A percentile compares a stretch with the other conserved stretches of the same genome.
Conservation (phyloP, 2,329 filamentous ascomycete genomes). For the Nothophoma quercina region DNA sequence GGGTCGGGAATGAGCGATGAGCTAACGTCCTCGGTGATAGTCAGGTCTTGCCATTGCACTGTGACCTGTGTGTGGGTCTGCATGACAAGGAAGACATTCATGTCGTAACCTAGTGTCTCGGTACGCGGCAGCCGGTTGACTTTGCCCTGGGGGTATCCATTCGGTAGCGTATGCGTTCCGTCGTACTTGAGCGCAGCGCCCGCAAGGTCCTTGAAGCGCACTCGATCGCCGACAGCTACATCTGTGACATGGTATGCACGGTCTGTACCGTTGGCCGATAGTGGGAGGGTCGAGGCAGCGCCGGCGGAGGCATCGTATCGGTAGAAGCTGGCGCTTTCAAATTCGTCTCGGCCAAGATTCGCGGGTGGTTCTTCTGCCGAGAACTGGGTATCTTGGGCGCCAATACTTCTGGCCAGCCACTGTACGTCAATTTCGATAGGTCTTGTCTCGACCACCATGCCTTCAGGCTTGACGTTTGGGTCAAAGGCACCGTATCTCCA, state of each 20-base stretch:
- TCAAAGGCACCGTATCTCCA: constrained; percentile 63
- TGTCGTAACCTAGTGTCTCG: constrained; percentile 62
- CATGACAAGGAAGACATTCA: constrained; percentile 64
- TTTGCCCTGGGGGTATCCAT: constrained; percentile 49
- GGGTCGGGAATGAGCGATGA: constrained; percentile 58
- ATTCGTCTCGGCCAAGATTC: constrained; percentile 47
- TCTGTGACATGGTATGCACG: constrained; percentile 48
- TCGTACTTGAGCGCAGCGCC: constrained; percentile 62
- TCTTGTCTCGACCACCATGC: constrained; percentile 61
- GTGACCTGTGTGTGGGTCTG: constrained; percentile 58
- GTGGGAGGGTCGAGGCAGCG: constrained; percentile 31
- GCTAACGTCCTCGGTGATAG: constrained; percentile 56
- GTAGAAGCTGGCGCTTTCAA: constrained; percentile 53
- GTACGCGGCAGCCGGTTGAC: constrained; percentile 56
- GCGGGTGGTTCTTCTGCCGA: constrained; percentile 42
- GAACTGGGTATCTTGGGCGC: constrained; percentile 25
- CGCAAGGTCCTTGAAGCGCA: constrained; percentile 63
- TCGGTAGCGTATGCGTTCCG: constrained; percentile 34
- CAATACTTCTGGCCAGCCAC: constrained; percentile 61
- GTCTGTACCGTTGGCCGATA: constrained; percentile 33
- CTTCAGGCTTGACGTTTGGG: constrained; percentile 58
- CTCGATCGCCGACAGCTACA: constrained; percentile 56
- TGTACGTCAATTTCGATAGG: constrained; percentile 56
- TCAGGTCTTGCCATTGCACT: constrained; percentile 67
- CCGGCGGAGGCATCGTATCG: constrained; percentile 53